Evolutionary conservation across 2,329 filamentous ascomycete species (phyloP), one percentile per base, ranked within the genome.

Genomic region (Fusarium sp.): DNA sequence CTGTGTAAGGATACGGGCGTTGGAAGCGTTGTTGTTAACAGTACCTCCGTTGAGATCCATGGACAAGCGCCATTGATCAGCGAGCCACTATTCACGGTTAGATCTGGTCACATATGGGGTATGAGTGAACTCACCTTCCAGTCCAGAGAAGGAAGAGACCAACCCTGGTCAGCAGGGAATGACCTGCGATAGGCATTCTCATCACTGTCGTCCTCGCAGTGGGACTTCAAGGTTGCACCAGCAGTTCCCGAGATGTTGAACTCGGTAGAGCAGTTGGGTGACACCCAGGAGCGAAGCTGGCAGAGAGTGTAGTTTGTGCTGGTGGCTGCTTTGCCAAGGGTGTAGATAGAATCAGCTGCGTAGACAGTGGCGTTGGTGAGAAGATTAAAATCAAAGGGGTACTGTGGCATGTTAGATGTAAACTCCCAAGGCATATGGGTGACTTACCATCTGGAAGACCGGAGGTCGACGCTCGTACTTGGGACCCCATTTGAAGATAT

Each of bases 401-500:
- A 84, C 83, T 86, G 30, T 10, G 3, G 5, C 1, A 32, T 2
- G 27, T 73, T 59, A 73, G 61, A 11, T 2, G 22, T 4, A 3
- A 3, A 6, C 11, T 6, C 11, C 15, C 10, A 14, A 33, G 5
- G 17, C 14, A 45, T 75, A 5, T 15, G 8, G 7, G 2, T 20
- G 60, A 81, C 76, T 76, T 78, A 79, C 83, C 48, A 82, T 74
- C 56, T 73, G 78, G 67, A 87, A 90, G 7, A 85, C 81, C 0
- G 85, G 88, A 8, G 86, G 85, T 1, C 79, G 77, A 39, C 88
- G 81, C 1, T 75, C 63, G 52, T 87, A 82, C 32, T 82, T 76
- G 2, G 81, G 71, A 0, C 88, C 88, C 87, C 91, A 94, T 11
- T 82, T 81, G 71, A 95, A 95, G 2, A 94, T 79, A 4, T 91